Conservation (phyloP, 305 asterid genomes). For the Solanum chacoense region DNA sequence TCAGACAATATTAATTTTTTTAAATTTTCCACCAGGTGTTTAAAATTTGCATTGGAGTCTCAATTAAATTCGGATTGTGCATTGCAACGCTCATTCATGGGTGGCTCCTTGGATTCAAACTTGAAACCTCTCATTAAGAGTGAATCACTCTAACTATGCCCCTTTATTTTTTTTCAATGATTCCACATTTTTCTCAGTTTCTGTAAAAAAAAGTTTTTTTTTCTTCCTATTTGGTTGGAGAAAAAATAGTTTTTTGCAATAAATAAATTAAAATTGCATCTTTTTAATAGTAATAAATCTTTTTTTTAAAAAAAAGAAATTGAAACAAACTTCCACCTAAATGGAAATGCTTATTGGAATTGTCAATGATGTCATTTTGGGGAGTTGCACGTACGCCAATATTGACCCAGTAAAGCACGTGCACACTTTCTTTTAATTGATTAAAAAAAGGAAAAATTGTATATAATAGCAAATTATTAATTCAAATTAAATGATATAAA, state of each 20-base stretch:
- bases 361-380: not conserved
- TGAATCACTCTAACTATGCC: not conserved
- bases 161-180: not conserved
- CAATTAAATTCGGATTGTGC: accelerated
- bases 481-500: too few species aligned
- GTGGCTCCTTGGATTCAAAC: not conserved
- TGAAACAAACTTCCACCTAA: not conserved
- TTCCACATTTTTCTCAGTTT: not conserved
- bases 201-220: too few species aligned
- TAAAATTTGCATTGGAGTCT: accelerated
- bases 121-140: too few species aligned
- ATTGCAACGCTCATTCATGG: not conserved
- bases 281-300: not conserved
- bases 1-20: too few species aligned
- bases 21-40: too few species aligned
- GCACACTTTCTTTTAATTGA: not conserved
- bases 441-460: too few species aligned
- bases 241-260: not conserved
- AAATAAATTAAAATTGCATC: not conserved
- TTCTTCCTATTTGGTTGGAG: not conserved
- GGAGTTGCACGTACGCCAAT: not conserved
- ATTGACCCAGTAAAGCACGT: not conserved
- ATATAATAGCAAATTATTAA: too few species aligned
- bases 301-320: too few species aligned
- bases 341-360: not conserved